These are phyloP conservation scores for Dissophora ornata DNA, from an alignment of 192 early-diverging fungal genomes.

Conservation along the genomic window DNA sequence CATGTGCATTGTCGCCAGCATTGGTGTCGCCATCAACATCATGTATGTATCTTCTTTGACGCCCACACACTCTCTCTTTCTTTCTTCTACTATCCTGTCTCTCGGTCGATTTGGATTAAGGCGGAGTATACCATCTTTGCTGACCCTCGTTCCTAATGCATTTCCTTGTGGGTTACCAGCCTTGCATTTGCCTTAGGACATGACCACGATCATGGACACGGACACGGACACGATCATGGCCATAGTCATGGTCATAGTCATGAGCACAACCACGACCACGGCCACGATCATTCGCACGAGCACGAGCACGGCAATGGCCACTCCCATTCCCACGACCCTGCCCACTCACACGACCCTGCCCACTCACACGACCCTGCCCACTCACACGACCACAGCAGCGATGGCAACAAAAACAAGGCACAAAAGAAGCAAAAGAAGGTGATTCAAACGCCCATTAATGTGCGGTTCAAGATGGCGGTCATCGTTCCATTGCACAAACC, in stretches of 20 bases:
- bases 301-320: conserved; percentile 18
- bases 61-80: no score
- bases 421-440: background rate
- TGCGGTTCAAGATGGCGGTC: no score
- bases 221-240: conserved; percentile 49
- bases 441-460: background rate
- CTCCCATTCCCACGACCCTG: conserved; percentile 24
- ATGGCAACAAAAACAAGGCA: conserved; percentile 3
- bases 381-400: conserved; percentile 19
- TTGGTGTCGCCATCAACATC: conserved; percentile 82
- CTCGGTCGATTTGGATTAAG: no score
- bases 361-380: conserved; percentile 21
- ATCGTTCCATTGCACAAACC: no score
- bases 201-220: conserved; percentile 50
- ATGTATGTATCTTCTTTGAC: conserved; percentile 59
- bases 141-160: no score
- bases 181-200: conserved; percentile 67
- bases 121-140: no score
- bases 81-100: no score
- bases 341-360: no score
- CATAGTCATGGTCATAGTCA: conserved; percentile 62
- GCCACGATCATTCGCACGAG: conserved; percentile 14
- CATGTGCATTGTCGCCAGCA: conserved; percentile 76
- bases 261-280: conserved; percentile 52
- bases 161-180: no score